A percentile compares a stretch with the other conserved stretches of the same genome.
These are phyloP conservation scores for Sphagnurus paluster DNA, from an alignment of 1,284 basidiomycete genomes.

Conservation along the genomic window DNA sequence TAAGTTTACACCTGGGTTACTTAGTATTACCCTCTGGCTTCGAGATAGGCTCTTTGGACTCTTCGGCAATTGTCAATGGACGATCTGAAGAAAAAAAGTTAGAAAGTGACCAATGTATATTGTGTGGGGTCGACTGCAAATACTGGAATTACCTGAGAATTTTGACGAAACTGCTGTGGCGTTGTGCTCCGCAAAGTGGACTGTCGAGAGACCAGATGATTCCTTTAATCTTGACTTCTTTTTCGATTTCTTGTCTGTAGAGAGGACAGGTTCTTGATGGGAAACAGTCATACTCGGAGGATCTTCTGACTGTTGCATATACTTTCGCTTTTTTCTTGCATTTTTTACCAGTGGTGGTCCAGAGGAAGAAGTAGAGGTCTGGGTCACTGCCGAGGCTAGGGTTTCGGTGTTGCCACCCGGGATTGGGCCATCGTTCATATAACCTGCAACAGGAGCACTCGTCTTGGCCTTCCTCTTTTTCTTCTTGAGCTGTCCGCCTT, in stretches of 20 bases:
- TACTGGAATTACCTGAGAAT: slow-evolving; percentile 11
- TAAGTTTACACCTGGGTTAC: background rate
- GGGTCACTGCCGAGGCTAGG: background rate
- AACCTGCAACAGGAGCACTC: background rate
- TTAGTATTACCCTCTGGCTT: slow-evolving; percentile 3
- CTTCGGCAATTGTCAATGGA: background rate
- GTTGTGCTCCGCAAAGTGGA: slow-evolving; percentile 3
- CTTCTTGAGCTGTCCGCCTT: slow-evolving; percentile 9
- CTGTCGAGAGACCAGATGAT: background rate
- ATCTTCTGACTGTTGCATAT: slow-evolving; percentile 1
- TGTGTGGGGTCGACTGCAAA: too few species aligned
- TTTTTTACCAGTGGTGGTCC: background rate
- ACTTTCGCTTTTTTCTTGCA: slow-evolving; percentile 4
- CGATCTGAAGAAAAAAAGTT: too few species aligned
- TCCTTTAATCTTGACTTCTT: slow-evolving; percentile 4
- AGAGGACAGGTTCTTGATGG: background rate
- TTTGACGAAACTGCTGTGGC: slow-evolving; percentile 1
- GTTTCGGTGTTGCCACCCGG: background rate
- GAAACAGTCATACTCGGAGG: background rate
- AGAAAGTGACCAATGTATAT: too few species aligned
- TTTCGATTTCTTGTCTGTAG: background rate
- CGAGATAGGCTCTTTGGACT: background rate
- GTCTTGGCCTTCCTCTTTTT: slow-evolving; percentile 12
- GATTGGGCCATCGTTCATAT: background rate
- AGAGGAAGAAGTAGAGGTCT: background rate